Conservation (phyloP, 176 grass and related monocot genomes). For the Typha latifolia region DNA sequence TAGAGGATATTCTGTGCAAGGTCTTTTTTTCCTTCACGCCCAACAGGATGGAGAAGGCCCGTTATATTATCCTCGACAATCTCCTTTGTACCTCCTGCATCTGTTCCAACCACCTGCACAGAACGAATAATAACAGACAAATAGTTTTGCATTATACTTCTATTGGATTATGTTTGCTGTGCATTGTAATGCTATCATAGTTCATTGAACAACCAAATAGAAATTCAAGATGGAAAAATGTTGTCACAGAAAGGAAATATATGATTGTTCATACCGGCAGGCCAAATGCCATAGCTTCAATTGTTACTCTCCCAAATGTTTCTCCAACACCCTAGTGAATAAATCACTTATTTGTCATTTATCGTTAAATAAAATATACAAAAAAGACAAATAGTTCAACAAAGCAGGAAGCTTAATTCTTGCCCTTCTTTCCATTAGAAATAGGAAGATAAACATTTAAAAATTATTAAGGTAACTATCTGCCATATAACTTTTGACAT, state of each 20-base stretch:
- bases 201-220: neutral
- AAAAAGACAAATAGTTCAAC: neutral
- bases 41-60: conserved; percentile 37
- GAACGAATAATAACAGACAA: neutral
- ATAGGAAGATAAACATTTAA: too few relatives aligned
- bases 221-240: neutral
- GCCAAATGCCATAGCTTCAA: conserved; percentile 65
- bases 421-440: too few relatives aligned
- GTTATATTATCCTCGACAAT: conserved; percentile 32
- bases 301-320: conserved; percentile 52
- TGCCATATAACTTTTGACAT: too few relatives aligned
- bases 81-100: conserved; percentile 40
- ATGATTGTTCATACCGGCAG: conserved; percentile 25
- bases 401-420: too few relatives aligned
- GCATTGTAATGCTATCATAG: too few relatives aligned
- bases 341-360: neutral
- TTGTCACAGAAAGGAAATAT: neutral
- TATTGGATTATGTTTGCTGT: too few relatives aligned
- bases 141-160: neutral
- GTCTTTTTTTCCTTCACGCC: conserved; percentile 17
- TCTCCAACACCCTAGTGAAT: conserved; percentile 36
- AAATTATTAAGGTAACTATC: too few relatives aligned
- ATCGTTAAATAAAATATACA: neutral
- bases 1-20: conserved; percentile 36
- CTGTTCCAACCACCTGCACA: conserved; percentile 36